Evolutionary conservation across 164 flowering plant genomes (phyloP), one percentile per base, ranked within the genome.

Genomic region (Umbilicus rupestris): DNA sequence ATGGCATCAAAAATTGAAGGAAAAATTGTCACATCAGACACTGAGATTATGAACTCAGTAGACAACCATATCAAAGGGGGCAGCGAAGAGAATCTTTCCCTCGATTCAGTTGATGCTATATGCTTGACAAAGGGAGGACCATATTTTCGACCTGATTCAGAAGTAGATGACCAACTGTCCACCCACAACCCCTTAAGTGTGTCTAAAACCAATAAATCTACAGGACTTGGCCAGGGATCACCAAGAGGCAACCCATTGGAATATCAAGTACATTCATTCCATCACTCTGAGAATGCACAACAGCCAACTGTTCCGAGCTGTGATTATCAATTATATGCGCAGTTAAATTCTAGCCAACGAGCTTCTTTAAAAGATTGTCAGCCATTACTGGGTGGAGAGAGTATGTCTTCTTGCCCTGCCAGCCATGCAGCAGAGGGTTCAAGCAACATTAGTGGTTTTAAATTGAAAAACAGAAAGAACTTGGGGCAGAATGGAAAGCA

Each of bases 131-230:
- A 28, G 65, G 82, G 74, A 72, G 78, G 74, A 55, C 81, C 82
- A 9, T 76, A 67, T 70, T 79, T 86, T 41, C 85, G 78, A 17
- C 81, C 83, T 75, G 79, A 81, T 65, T 82, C 84, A 37, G 88
- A 84, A 73, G 75, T 71, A 68, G 88, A 83, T 67, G 82, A 79
- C 65, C 70, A 67, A 52, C 63, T 65, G 17, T 50, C 42, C 3
- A 24, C 68, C 3, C 66, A 66, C 69, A 75, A 65, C 44, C 33
- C 68, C 28, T 35, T 35, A 35, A 37, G 28, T 41, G 44, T 41
- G 44, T 41, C 12, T 41, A 10, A 41, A 9, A 41, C 44, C 12
- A 41, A 41, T 41, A 73, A 73, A 68, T 35, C 41, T 24, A 29
- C 7, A 64, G 66, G 67, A 46, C 1, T 41, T 58, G 3, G 39